Conservation (phyloP, 148 eudicot species). For the Bassia scoparia region DNA sequence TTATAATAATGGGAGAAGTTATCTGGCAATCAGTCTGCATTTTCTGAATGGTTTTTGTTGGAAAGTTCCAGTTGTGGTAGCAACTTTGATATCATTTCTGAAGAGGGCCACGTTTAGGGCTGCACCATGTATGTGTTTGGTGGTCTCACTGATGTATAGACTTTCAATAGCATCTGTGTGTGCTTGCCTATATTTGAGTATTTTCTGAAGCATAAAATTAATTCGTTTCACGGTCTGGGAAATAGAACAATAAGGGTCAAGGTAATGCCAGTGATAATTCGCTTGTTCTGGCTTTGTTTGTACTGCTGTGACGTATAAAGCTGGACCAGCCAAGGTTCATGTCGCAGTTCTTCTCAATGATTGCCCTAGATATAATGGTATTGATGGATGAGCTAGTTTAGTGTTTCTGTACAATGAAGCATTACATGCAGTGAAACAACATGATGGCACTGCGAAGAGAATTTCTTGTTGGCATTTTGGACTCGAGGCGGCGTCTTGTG, state of each 20-base stretch:
- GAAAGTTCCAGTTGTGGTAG: constrained; percentile 80
- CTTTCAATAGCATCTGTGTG: neutral
- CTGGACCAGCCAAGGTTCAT: constrained; percentile 86
- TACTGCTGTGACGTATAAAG: constrained; percentile 65
- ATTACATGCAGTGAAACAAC: constrained; percentile 57
- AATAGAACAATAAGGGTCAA: constrained; percentile 40
- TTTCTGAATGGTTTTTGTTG: constrained; percentile 93
- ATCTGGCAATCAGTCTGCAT: constrained; percentile 69
- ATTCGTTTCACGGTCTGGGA: constrained; percentile 47
- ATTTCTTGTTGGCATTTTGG: constrained; percentile 91
- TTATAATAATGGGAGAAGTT: constrained; percentile 73
- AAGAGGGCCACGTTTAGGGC: constrained; percentile 67
- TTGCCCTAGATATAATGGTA: constrained; percentile 77
- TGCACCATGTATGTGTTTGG: constrained; percentile 61
- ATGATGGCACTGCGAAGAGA: constrained; percentile 82
- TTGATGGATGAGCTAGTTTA: constrained; percentile 79
- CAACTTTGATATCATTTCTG: constrained; percentile 83
- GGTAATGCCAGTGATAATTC: constrained; percentile 61
- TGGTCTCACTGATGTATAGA: constrained; percentile 17
- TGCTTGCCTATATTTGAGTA: neutral
- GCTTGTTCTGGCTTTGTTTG: constrained; percentile 74
- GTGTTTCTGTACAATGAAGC: constrained; percentile 69
- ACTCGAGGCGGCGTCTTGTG: constrained; percentile 74
- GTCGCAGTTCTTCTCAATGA: constrained; percentile 70
- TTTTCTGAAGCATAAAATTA: constrained; percentile 12